phyloP scores from a whole-genome alignment of 2,329 filamentous ascomycete species.

The Alternaria tenuissima region DNA sequence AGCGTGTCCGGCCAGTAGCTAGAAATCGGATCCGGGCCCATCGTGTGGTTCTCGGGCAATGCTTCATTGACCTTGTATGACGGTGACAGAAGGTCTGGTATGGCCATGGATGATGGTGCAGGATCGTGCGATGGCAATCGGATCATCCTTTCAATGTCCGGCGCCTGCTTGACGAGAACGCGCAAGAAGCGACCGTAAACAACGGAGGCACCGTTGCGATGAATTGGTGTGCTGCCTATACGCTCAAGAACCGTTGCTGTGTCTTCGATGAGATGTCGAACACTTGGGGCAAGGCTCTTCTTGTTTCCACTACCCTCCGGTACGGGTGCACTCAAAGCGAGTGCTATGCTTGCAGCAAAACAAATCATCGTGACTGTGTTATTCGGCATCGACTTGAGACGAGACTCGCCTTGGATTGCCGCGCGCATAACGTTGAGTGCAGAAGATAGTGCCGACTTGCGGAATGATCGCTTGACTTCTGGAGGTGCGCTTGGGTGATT shows the following conservation, averaged over 20 bases:
- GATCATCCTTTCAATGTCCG: conserved; percentile 20
- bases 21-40: conserved; percentile 24
- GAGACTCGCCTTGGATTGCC: conserved; percentile 74
- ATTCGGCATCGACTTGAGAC: conserved; percentile 78
- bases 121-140: conserved; percentile 5
- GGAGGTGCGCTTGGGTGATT: conserved; percentile 76
- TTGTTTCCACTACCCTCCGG: conserved; percentile 28
- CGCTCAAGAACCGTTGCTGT: conserved; percentile 73
- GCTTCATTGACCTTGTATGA: conserved; percentile 7
- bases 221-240: conserved; percentile 70
- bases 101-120: conserved; percentile 19
- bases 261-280: conserved; percentile 63
- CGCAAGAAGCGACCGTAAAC: conserved; percentile 66
- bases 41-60: conserved; percentile 11
- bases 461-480: conserved; percentile 76
- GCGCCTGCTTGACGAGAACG: conserved; percentile 49
- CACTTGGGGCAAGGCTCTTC: conserved; percentile 45
- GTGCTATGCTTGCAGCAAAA: conserved; percentile 65
- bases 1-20: conserved; percentile 48
- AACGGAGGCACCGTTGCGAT: conserved; percentile 72
- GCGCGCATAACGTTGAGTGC: conserved; percentile 78
- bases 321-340: conserved; percentile 54
- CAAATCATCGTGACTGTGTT: conserved; percentile 83
- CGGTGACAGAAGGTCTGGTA: conserved; percentile 19
- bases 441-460: conserved; percentile 73